Conservation (phyloP, 1,284 basidiomycete species). For the Earliella scabrosa region DNA sequence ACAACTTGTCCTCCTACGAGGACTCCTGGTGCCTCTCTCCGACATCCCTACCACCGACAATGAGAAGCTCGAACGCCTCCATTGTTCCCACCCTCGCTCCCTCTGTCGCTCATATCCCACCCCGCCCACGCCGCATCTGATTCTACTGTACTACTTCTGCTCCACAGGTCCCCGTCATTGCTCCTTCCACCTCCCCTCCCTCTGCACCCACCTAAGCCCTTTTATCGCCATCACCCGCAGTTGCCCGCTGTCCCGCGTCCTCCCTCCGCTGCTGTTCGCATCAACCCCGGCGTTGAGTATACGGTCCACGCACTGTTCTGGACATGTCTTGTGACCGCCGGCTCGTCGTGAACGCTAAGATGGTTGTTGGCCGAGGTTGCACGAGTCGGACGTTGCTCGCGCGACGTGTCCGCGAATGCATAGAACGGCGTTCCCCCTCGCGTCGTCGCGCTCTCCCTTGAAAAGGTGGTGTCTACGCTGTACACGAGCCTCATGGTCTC, state of each 20-base stretch:
- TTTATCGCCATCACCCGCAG: no score
- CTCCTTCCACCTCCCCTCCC: neutral
- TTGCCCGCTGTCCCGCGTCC: neutral
- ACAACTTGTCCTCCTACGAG: constrained; percentile 25
- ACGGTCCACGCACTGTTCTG: constrained; percentile 11
- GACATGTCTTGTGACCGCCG: constrained; percentile 9
- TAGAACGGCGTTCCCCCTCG: no score
- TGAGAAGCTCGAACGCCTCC: neutral
- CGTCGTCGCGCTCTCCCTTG: no score
- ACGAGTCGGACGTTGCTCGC: no score
- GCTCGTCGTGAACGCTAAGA: constrained; percentile 5
- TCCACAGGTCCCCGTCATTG: neutral
- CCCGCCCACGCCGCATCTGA: neutral
- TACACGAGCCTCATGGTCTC: neutral
- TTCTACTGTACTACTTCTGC: neutral
- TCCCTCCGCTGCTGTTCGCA: neutral
- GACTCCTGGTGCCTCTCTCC: constrained; percentile 37
- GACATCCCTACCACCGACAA: constrained; percentile 31
- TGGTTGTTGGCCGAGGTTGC: constrained; percentile 1
- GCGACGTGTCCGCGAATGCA: no score
- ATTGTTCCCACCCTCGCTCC: neutral
- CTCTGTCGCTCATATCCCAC: neutral
- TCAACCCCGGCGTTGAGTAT: constrained; percentile 8
- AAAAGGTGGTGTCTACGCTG: no score
- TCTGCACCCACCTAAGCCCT: neutral